Conservation (phyloP, 805 yeast genomes). For the Lipomyces sp. region DNA sequence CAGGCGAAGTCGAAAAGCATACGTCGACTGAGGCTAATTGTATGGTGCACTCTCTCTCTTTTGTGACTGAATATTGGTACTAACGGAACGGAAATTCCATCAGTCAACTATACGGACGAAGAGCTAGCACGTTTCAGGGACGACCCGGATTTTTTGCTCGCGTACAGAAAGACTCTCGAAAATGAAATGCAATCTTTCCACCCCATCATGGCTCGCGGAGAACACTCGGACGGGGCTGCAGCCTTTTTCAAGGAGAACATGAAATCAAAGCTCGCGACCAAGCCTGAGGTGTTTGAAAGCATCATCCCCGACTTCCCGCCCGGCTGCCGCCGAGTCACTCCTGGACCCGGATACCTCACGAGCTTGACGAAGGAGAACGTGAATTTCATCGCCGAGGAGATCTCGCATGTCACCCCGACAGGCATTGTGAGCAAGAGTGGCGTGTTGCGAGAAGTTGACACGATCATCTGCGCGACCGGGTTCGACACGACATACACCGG, state of each 20-base stretch:
- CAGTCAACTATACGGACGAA: slow-evolving; percentile 15
- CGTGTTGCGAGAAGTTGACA: slow-evolving; percentile 17
- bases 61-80: not conserved
- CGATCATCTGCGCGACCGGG: slow-evolving; percentile 29
- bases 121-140: slow-evolving; percentile 19
- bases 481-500: slow-evolving; percentile 27
- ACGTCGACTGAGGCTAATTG: slow-evolving; percentile 23
- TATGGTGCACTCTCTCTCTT: too few relatives aligned
- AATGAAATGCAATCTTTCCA: slow-evolving; percentile 12
- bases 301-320: slow-evolving; percentile 26
- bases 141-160: slow-evolving; percentile 26
- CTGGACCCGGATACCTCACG: slow-evolving; percentile 29
- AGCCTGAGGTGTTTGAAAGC: slow-evolving; percentile 16
- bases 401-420: slow-evolving; percentile 15
- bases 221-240: slow-evolving; percentile 1
- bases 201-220: slow-evolving; percentile 4
- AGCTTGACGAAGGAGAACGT: slow-evolving; percentile 23
- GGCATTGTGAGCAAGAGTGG: slow-evolving; percentile 29
- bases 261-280: slow-evolving; percentile 9
- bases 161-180: slow-evolving; percentile 32
- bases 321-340: slow-evolving; percentile 31
- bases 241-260: slow-evolving; percentile 4
- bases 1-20: slow-evolving; percentile 24
- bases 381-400: slow-evolving; percentile 15
- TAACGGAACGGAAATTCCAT: too few relatives aligned